Evolutionary conservation across 2,329 filamentous ascomycete genomes (phyloP), one percentile per base, ranked within the genome.

Genomic region (Fusarium buxicola): DNA sequence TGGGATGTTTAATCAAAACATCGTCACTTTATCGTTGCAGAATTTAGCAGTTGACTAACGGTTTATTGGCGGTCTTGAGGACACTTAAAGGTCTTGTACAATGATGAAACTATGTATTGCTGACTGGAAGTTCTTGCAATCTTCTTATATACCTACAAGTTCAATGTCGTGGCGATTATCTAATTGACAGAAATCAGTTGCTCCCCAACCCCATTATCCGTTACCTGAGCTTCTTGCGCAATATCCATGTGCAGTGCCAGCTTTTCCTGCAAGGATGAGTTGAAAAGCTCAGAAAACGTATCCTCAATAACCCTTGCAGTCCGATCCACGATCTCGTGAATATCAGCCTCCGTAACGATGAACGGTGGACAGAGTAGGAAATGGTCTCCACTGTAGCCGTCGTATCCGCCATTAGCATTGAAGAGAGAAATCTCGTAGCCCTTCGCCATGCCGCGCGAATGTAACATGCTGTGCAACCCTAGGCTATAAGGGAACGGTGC

Each of bases 311-410:
- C 66, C 5, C 58, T 31, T 4, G 47, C 55, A 4, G 61, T 60
- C 3, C 66, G 55, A 9, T 65, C 51, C 3, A 69, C 63, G 28
- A 69, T 69, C 8, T 65, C 57, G 13, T 69, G 63, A 1, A 69
- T 34, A 27, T 69, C 66, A 3, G 32, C 16, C 31, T 65, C 35
- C 0, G 55, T 40, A 2, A 69, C 57, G 5, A 66, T 60, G 8
- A 67, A 69, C 3, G 66, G 66, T 0, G 66, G 66, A 5, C 60
- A 67, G 38, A 69, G 40, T 1, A 69, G 10, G 4, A 69, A 69
- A 21, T 69, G 63, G 13, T 69, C 66, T 0, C 66, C 66, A 2
- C 48, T 64, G 32, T 67, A 67, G 1, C 66, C 66, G n/a, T 69
- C 66, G 21, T 65, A 67, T 2, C 66, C 66, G 0, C 66, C 66